A percentile compares a stretch with the other conserved stretches of the same genome.
These are phyloP conservation scores for Ceratocystis destructans DNA, from an alignment of 2,329 filamentous ascomycete genomes.

Conservation along the genomic window DNA sequence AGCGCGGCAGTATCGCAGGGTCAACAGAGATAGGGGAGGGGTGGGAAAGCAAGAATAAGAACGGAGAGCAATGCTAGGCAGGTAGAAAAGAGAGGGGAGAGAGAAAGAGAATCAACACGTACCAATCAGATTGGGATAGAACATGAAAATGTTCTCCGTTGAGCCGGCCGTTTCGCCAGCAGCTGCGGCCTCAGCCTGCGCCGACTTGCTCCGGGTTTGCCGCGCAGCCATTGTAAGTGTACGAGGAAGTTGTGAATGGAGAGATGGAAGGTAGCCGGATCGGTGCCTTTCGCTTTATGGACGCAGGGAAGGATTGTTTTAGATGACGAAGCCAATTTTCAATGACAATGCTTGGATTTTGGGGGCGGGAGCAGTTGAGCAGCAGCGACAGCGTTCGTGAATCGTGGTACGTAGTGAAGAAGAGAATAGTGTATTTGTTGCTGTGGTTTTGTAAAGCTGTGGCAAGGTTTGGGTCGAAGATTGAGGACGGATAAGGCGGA, in stretches of 20 bases:
- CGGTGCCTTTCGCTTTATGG: background rate
- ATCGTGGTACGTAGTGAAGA: background rate
- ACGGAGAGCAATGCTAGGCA: background rate
- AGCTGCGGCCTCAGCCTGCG: conserved; percentile 19
- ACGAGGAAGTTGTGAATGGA: background rate
- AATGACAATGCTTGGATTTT: background rate
- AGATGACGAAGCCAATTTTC: background rate
- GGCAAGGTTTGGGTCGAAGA: background rate
- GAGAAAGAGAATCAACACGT: conserved; percentile 24
- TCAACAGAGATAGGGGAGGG: background rate
- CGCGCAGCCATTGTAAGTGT: conserved; percentile 17
- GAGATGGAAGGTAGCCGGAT: background rate
- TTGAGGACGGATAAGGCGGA: background rate
- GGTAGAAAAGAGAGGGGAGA: background rate
- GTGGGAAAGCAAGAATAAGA: background rate
- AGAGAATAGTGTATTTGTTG: background rate
- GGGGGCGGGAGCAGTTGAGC: background rate
- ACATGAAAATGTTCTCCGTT: conserved; percentile 66
- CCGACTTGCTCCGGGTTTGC: conserved; percentile 22
- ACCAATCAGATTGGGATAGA: conserved; percentile 74
- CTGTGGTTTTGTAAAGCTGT: background rate
- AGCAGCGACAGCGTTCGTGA: background rate
- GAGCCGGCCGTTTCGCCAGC: conserved; percentile 23
- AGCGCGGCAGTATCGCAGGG: background rate
- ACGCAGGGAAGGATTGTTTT: background rate